Base-by-base conservation (phyloP, 306 rosid genomes). In the Gynostemma pentaphyllum region DNA sequence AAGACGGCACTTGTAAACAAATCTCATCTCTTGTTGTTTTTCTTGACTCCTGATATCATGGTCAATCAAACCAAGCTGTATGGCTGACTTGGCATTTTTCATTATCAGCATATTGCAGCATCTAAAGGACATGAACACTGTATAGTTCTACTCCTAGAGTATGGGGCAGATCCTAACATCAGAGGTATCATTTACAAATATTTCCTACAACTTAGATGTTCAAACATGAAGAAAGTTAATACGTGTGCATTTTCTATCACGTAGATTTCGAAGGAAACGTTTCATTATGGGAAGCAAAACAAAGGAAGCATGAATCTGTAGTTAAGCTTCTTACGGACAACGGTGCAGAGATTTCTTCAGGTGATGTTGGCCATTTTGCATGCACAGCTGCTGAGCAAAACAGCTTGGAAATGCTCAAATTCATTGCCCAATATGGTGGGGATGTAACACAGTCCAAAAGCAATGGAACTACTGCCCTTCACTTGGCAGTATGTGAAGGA, bases 261-360 rank as follows among this genome's bases (percentile, higher is more conserved):
- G 45, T 83, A 91, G 98, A 91, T 74, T 75, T 81, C 0, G 92
- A 83, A 9, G 96, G 92, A n/a, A 86, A 26, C 76, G 85, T 82
- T 29, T 81, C 98, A 46, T 45, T 92, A 3, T 92, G 95, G 95
- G 95, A 92, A 45, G 94, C 96, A 14, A 72, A 88, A 28, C 70
- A 29, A 49, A 84, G 81, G 1, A 82, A 77, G 16, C 88, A 88
- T 55, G 88, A 82, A 27, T 13, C 79, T 11, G 71, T 85, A 48
- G 64, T 50, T 45, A 85, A 85, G 68, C 7, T 82, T 22, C 70
- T 91, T 10, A 19, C 42, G 26, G 88, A 85, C 56, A 85, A 78
- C 55, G 92, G 95, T 1, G 96, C 87, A 2, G 72, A 69, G 32
- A 69, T 88, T 66, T 44, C 64, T 18, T 4, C 21, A 0, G 96